phyloP scores from a whole-genome alignment of 371 early-diverging fungal species.

The Conidiobolus incongruus region DNA sequence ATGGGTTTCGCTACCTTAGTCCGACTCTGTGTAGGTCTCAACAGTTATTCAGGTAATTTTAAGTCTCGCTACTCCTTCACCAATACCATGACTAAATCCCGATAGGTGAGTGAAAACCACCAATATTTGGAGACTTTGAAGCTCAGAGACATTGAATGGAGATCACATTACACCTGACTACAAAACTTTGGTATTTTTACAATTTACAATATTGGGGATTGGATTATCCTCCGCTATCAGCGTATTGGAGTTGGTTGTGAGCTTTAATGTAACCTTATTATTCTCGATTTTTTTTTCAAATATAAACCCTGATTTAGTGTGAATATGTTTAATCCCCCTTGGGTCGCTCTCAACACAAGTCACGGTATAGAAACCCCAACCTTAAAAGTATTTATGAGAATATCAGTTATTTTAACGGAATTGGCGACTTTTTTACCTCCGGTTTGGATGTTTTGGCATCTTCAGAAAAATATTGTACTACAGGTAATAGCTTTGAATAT shows the following conservation, averaged over 20 bases:
- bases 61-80: not conserved
- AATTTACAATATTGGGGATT: conserved; percentile 81
- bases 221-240: conserved; percentile 91
- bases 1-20: not conserved
- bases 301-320: conserved; percentile 22
- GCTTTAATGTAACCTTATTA: conserved; percentile 30
- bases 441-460: not conserved
- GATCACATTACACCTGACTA: conserved; percentile 54
- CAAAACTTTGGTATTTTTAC: conserved; percentile 67
- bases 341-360: conserved; percentile 70
- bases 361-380: conserved; percentile 50
- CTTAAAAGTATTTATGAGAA: conserved; percentile 75
- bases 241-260: conserved; percentile 71
- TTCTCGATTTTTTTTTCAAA: not conserved
- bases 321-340: conserved; percentile 40
- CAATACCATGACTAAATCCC: not conserved
- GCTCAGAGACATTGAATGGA: conserved; percentile 97
- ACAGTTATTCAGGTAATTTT: not conserved
- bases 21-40: not conserved
- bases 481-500: not conserved
- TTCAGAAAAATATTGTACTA: conserved; percentile 1
- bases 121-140: conserved; percentile 86
- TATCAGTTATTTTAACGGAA: conserved; percentile 44
- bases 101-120: conserved; percentile 22
- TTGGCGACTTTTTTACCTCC: not conserved